A percentile compares a stretch with the other conserved stretches of the same genome.
Conservation (phyloP, 306 rosid species). For the Quercus alba region DNA sequence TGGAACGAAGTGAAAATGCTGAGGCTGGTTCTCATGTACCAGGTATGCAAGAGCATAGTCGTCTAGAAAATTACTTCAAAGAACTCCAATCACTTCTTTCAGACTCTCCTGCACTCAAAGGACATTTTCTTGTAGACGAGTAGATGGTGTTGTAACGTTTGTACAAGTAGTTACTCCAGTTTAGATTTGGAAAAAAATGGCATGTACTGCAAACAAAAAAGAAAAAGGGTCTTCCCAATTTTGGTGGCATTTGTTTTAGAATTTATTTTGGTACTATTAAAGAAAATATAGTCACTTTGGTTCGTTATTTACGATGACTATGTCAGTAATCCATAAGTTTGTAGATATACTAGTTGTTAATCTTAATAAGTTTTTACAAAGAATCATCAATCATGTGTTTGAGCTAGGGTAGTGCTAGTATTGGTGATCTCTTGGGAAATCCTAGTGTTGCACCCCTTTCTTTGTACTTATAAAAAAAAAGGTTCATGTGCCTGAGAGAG, state of each 20-base stretch:
- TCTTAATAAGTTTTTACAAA: background rate
- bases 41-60: conserved; percentile 32
- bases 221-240: background rate
- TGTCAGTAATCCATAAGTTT: background rate
- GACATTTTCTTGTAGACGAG: conserved; percentile 29
- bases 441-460: too few species aligned
- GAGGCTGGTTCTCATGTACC: conserved; percentile 19
- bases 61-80: conserved; percentile 33
- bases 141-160: conserved; percentile 13
- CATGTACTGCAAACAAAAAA: background rate
- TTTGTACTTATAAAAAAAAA: too few species aligned
- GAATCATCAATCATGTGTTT: too few species aligned
- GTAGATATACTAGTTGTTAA: background rate
- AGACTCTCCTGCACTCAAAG: conserved; percentile 43
- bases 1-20: conserved; percentile 17
- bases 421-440: too few species aligned
- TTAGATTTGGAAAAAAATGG: background rate
- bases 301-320: background rate
- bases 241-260: background rate
- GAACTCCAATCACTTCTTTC: conserved; percentile 50
- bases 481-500: background rate
- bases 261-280: background rate
- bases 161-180: background rate
- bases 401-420: too few species aligned
- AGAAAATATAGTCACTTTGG: background rate